Conservation (phyloP, 306 rosid species). For the Myrica gale region DNA sequence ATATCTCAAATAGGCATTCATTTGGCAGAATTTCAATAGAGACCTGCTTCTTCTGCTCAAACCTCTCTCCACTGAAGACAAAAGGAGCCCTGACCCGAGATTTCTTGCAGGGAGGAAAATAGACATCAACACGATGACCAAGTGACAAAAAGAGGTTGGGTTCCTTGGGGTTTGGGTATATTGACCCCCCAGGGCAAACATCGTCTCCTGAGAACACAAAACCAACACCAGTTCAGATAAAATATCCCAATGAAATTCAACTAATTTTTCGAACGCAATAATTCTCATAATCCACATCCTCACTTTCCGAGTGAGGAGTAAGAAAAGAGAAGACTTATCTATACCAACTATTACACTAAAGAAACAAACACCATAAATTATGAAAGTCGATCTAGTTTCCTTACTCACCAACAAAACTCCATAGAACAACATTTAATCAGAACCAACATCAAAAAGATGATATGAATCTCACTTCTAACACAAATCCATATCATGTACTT, state of each 20-base stretch:
- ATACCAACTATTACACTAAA: neutral
- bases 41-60: constrained; percentile 56
- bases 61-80: constrained; percentile 45
- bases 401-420: neutral
- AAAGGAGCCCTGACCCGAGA: constrained; percentile 62
- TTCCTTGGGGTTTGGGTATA: constrained; percentile 79
- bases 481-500: constrained; percentile 2
- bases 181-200: constrained; percentile 72
- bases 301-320: too few species aligned
- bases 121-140: constrained; percentile 57
- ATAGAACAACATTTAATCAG: constrained; percentile 18
- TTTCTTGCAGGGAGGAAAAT: constrained; percentile 68
- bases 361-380: neutral
- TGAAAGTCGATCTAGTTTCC: neutral
- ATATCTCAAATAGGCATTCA: constrained; percentile 91
- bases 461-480: neutral
- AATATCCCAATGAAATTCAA: neutral
- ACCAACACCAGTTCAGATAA: constrained; percentile 24
- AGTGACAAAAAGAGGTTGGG: constrained; percentile 68
- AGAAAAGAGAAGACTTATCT: neutral
- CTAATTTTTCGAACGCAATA: neutral
- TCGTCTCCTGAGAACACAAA: constrained; percentile 63
- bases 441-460: constrained; percentile 15
- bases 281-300: neutral
- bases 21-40: constrained; percentile 80